Percentiles rank a stretch among this genome's conserved stretches.
Evolutionary conservation across 306 rosid species (phyloP).

Genomic region (Medicago arabica): DNA sequence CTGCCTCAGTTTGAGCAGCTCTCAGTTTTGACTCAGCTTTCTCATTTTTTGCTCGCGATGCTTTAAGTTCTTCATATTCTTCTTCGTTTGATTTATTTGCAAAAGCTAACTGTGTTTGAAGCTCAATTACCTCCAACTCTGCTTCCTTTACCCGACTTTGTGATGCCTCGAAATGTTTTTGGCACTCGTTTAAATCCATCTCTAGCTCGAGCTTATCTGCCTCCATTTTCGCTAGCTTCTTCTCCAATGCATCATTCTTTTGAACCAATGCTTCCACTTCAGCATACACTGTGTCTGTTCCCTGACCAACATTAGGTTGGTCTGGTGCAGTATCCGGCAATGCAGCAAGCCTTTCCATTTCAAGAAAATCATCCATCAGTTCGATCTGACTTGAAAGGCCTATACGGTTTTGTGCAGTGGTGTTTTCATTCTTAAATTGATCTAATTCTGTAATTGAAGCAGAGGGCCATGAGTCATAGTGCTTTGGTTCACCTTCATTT

Average conservation of each 20-base stretch:
- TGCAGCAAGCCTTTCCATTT: constrained; percentile 86
- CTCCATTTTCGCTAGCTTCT: constrained; percentile 52
- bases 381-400: constrained; percentile 62
- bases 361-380: constrained; percentile 91
- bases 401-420: constrained; percentile 39
- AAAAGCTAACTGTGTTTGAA: constrained; percentile 54
- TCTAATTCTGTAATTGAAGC: constrained; percentile 47
- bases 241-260: constrained; percentile 58
- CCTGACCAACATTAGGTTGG: constrained; percentile 38
- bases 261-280: constrained; percentile 57
- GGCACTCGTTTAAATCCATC: constrained; percentile 51
- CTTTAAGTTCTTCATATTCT: constrained; percentile 57
- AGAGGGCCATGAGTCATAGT: constrained; percentile 48
- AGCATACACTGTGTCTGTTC: constrained; percentile 33
- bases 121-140: constrained; percentile 53
- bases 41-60: constrained; percentile 48
- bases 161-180: constrained; percentile 56
- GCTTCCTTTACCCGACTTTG: constrained; percentile 50
- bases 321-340: constrained; percentile 41
- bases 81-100: constrained; percentile 54
- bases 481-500: constrained; percentile 49
- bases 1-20: constrained; percentile 52
- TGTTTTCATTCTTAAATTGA: constrained; percentile 49
- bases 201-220: constrained; percentile 56
- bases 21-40: constrained; percentile 54